phyloP scores from a whole-genome alignment of 129 eudicot species.

The Ambrosia artemisiifolia region DNA sequence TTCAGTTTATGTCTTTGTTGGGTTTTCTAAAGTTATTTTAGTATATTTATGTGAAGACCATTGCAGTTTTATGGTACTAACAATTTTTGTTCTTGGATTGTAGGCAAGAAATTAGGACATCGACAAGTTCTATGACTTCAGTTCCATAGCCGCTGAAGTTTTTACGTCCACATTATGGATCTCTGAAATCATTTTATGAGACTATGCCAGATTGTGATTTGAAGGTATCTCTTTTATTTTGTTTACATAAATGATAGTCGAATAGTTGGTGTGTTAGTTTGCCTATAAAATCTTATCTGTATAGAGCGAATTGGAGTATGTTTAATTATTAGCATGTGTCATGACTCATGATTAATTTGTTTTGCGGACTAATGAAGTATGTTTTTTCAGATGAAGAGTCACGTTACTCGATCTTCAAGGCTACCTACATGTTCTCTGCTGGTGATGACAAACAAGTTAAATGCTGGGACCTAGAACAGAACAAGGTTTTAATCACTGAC shows the following conservation, averaged over 20 bases:
- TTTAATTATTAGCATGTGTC: too few species aligned
- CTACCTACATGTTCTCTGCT: too few species aligned
- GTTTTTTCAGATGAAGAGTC: too few species aligned
- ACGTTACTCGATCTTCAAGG: too few species aligned
- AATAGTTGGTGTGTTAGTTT: too few species aligned
- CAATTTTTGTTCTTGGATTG: not conserved
- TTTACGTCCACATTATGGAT: conserved; percentile 91
- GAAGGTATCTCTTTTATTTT: conserved; percentile 45
- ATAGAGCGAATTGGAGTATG: too few species aligned
- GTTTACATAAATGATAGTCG: not conserved
- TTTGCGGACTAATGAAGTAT: too few species aligned
- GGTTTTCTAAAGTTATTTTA: not conserved
- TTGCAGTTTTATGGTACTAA: not conserved
- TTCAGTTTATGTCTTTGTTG: not conserved
- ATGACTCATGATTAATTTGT: too few species aligned
- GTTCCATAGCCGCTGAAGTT: conserved; percentile 95
- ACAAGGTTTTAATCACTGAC: too few species aligned
- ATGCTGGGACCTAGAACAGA: too few species aligned
- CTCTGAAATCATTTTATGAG: conserved; percentile 71
- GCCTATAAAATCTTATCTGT: too few species aligned
- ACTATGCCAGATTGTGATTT: conserved; percentile 67
- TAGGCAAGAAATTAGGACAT: conserved; percentile 88
- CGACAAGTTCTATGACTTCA: conserved; percentile 98
- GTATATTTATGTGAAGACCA: not conserved
- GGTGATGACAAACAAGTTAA: too few species aligned